A percentile compares a stretch with the other conserved stretches of the same genome.
Evolutionary conservation across 2,329 filamentous ascomycete species (phyloP).

Genomic region (Ophiostoma fasciatum): DNA sequence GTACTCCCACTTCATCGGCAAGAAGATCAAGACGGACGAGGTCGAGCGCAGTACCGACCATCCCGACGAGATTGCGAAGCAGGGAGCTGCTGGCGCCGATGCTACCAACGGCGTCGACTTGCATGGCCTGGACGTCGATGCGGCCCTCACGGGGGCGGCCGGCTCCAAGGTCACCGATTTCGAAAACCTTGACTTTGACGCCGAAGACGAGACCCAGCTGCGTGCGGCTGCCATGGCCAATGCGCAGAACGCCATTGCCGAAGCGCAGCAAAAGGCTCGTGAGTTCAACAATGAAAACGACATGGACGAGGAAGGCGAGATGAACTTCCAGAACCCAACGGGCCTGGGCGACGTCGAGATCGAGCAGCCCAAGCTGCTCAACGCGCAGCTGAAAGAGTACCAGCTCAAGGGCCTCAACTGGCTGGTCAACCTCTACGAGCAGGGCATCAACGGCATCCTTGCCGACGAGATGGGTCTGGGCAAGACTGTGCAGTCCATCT

Average conservation of each 20-base stretch:
- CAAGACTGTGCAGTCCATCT: constrained; percentile 97
- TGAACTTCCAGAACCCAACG: constrained; percentile 99
- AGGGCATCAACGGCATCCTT: constrained; percentile 97
- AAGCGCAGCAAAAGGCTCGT: constrained; percentile 83
- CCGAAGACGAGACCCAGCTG: constrained; percentile 73
- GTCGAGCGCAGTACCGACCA: constrained; percentile 83
- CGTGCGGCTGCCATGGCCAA: constrained; percentile 83
- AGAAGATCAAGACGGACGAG: constrained; percentile 97
- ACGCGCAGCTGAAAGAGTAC: constrained; percentile 92
- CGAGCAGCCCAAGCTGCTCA: constrained; percentile 84
- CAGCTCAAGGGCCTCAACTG: constrained; percentile 98
- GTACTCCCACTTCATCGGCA: constrained; percentile 98
- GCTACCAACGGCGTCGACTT: constrained; percentile 15
- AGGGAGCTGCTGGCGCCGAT: constrained; percentile 17
- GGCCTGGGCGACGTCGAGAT: constrained; percentile 90
- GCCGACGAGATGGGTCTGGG: constrained; percentile 99
- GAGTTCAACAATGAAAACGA: constrained; percentile 71
- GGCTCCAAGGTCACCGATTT: constrained; percentile 76
- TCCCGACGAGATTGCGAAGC: constrained; percentile 48
- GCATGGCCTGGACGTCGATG: constrained; percentile 31
- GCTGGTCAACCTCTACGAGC: constrained; percentile 97
- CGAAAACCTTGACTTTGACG: constrained; percentile 89
- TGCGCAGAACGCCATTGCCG: constrained; percentile 86
- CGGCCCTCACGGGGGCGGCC: constrained; percentile 38
- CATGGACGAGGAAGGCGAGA: constrained; percentile 81